phyloP scores from a whole-genome alignment of 495 filamentous ascomycete genomes.

The Letharia lupina region DNA sequence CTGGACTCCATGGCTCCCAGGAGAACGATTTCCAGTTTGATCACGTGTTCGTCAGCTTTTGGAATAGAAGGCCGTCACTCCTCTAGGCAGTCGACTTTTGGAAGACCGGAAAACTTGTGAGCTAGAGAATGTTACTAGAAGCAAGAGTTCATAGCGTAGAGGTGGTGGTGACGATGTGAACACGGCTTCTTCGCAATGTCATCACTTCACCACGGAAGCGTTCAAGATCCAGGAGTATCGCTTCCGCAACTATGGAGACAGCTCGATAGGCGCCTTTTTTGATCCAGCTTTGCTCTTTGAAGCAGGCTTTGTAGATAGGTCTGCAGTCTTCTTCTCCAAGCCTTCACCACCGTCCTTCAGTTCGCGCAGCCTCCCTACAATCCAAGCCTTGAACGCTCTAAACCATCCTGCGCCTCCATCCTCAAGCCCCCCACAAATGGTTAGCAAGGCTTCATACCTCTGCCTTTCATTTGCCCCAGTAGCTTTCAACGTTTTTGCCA shows the following conservation, averaged over 20 bases:
- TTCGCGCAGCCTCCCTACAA: neutral
- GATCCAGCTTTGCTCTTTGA: neutral
- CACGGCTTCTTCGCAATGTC: neutral
- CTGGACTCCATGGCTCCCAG: neutral
- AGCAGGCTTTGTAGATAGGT: too few relatives aligned
- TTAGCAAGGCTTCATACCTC: constrained; percentile 37
- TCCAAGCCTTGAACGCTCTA: neutral
- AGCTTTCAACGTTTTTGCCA: constrained; percentile 44
- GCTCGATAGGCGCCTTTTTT: neutral
- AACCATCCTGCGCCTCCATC: constrained; percentile 2
- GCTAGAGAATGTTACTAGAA: neutral
- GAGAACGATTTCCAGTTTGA: neutral
- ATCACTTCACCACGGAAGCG: neutral
- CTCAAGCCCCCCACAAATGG: constrained; percentile 34
- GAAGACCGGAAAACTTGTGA: neutral
- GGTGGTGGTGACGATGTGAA: too few relatives aligned
- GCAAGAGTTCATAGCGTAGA: neutral
- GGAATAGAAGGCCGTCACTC: neutral
- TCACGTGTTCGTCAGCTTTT: neutral
- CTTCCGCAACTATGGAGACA: neutral
- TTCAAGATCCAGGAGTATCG: neutral
- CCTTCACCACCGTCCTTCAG: neutral
- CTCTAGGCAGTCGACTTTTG: neutral
- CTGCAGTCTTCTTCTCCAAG: neutral
- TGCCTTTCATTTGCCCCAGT: constrained; percentile 31